Conservation (phyloP, 495 filamentous ascomycete genomes). For the Patellaria atrata region DNA sequence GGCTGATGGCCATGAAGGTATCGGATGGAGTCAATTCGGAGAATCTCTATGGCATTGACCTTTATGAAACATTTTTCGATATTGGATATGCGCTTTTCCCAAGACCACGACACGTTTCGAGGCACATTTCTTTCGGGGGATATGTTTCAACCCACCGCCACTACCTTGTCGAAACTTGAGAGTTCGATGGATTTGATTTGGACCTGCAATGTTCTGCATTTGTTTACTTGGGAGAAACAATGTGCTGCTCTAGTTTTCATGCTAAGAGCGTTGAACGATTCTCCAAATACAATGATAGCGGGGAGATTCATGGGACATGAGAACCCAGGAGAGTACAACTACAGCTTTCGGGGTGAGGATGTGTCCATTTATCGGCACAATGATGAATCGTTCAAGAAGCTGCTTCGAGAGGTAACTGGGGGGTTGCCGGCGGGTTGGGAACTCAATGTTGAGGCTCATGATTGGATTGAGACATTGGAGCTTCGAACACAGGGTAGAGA, state of each 20-base stretch:
- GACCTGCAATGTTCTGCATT: conserved; percentile 16
- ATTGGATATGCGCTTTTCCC: conserved; percentile 17
- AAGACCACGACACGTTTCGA: conserved; percentile 11
- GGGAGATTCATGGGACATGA: conserved; percentile 13
- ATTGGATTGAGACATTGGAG: no score
- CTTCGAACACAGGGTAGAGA: no score
- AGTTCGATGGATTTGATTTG: conserved; percentile 13
- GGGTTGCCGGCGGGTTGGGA: no score
- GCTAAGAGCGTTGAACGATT: conserved; percentile 7
- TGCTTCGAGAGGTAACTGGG: no score
- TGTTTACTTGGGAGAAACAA: conserved; percentile 9
- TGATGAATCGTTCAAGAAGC: conserved; percentile 8
- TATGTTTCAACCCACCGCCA: conserved; percentile 8
- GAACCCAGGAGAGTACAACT: neutral
- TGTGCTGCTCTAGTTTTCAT: no score
- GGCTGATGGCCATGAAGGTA: conserved; percentile 1
- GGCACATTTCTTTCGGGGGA: conserved; percentile 14
- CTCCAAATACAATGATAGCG: no score
- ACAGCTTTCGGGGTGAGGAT: neutral
- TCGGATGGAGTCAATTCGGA: conserved; percentile 15
- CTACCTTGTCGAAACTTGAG: conserved; percentile 10
- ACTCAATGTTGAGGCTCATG: no score
- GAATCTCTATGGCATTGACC: conserved; percentile 18
- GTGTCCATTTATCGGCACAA: conserved; percentile 9
- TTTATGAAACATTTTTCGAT: conserved; percentile 14